These are phyloP conservation scores for Vicia faba DNA, from an alignment of 306 rosid genomes.

Conservation along the genomic window DNA sequence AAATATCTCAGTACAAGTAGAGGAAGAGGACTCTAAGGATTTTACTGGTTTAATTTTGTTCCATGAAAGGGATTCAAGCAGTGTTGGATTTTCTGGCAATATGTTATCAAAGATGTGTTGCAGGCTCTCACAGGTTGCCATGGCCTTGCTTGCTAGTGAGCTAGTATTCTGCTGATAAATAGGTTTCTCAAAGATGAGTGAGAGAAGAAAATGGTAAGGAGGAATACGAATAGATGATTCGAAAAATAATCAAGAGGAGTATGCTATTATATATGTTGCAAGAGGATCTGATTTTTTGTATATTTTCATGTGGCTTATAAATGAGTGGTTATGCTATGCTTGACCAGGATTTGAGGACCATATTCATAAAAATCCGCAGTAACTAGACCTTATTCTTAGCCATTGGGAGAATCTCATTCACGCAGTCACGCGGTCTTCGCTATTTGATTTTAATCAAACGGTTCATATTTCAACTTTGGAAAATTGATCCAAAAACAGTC, in stretches of 20 bases:
- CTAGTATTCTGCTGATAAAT: constrained; percentile 3
- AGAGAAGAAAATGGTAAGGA: constrained; percentile 35
- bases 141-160: constrained; percentile 39
- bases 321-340: constrained; percentile 48
- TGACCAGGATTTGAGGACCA: constrained; percentile 53
- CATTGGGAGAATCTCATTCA: not conserved
- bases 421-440: not conserved
- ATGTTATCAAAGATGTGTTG: constrained; percentile 71
- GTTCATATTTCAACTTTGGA: not conserved
- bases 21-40: constrained; percentile 39
- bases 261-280: constrained; percentile 47
- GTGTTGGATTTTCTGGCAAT: constrained; percentile 62
- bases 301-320: constrained; percentile 32
- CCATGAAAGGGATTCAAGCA: constrained; percentile 68
- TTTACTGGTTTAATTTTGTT: constrained; percentile 56
- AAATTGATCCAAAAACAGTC: not conserved
- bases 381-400: not conserved
- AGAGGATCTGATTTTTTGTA: constrained; percentile 36
- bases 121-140: constrained; percentile 80
- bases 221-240: constrained; percentile 51
- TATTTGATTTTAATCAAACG: not conserved
- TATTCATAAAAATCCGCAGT: not conserved
- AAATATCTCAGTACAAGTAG: constrained; percentile 72
- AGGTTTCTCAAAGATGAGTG: constrained; percentile 31
- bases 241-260: constrained; percentile 45